These are phyloP conservation scores for Arxiozyma telluris DNA, from an alignment of 1,139 yeast genomes.

Conservation along the genomic window DNA sequence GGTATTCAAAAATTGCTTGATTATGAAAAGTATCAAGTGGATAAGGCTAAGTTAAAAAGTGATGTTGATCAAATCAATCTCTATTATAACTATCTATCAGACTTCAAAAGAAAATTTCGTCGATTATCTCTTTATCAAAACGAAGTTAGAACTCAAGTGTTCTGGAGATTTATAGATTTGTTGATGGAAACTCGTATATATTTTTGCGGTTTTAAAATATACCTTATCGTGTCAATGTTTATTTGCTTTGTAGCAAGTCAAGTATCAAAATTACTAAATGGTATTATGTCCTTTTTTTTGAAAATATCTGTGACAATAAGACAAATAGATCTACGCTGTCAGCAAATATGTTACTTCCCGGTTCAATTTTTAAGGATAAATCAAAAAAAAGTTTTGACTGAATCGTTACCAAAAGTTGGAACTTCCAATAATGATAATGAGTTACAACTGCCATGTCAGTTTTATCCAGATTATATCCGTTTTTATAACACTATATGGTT, in stretches of 20 bases:
- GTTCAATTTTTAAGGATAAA: conserved; percentile 59
- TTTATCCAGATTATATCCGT: conserved; percentile 69
- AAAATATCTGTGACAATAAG: conserved; percentile 57
- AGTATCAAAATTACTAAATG: conserved; percentile 34
- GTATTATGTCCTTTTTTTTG: conserved; percentile 30
- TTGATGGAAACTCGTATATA: conserved; percentile 3
- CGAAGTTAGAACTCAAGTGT: too few relatives aligned
- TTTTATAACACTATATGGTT: conserved; percentile 87
- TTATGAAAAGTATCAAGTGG: conserved; percentile 20
- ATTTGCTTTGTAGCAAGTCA: conserved; percentile 31
- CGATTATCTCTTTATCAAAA: background rate
- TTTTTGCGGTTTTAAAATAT: background rate
- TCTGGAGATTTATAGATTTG: background rate
- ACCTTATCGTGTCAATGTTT: conserved; percentile 12
- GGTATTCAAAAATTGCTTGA: conserved; percentile 27
- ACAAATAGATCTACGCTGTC: conserved; percentile 70
- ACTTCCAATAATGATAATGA: conserved; percentile 7
- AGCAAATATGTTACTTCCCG: conserved; percentile 75
- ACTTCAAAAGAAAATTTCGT: conserved; percentile 17
- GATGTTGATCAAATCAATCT: conserved; percentile 23
- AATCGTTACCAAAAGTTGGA: conserved; percentile 31
- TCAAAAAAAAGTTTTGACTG: conserved; percentile 27
- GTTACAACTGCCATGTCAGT: conserved; percentile 24
- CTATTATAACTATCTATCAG: conserved; percentile 18
- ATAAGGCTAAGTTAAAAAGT: conserved; percentile 13